Evolutionary conservation across 2,329 filamentous ascomycete species (phyloP), one percentile per base, ranked within the genome.

Genomic region (Sphaerulina vaccinii): DNA sequence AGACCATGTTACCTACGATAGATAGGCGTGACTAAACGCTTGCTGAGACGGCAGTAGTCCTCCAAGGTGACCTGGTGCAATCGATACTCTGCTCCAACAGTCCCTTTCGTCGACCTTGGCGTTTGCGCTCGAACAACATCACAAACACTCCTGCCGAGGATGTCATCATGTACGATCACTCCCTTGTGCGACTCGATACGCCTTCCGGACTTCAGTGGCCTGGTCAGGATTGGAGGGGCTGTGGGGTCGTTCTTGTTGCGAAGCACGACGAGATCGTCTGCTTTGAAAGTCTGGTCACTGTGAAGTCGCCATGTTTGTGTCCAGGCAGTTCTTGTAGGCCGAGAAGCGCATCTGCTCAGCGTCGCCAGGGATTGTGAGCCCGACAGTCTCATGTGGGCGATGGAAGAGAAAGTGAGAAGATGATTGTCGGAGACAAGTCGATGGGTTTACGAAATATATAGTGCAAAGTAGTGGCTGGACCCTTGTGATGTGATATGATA

Each of bases 21-120:
- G 36, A 87, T 81, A 62, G 88, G 88, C 48, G 88, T 92, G n/a
- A 90, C 88, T 11, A 85, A 69, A 51, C 88, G 80, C 58, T 79
- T 79, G 41, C 79, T 84, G 53, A 86, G 72, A 40, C 81, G 75
- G 47, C 90, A 81, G 71, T 91, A 91, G 69, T 90, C 84, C 41
- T 84, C 84, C 51, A 93, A 72, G 0, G 84, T 85, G 13, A 87
- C 85, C 57, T 83, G 79, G 48, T 80, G 79, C 35, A 89, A 64
- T 54, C 82, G 75, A 52, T 80, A 82, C 3, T 75, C 65, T 55
- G 60, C 60, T 67, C 77, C 77, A 16, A 49, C 37, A 64, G 45
- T 27, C 37, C 75, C 49, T 40, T 53, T 61, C 51, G 48, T 51
- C 2, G 52, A 49, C 37, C 58, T 61, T 1, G 52, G 32, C 1